Conservation (phyloP, 1,284 basidiomycete genomes). For the Tylopilus orsonianus region DNA sequence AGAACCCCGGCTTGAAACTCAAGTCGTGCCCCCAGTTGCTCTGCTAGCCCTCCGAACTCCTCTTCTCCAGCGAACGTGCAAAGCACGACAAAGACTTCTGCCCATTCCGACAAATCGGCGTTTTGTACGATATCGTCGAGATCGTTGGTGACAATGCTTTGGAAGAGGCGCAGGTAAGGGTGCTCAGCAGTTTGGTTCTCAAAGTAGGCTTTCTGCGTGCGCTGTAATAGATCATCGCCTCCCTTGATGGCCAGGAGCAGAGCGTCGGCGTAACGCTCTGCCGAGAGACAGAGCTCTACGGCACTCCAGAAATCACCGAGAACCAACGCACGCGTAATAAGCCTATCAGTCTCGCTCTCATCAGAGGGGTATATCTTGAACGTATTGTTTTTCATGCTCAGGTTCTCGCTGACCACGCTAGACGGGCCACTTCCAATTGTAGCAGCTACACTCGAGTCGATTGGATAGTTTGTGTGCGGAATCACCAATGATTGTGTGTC, state of each 20-base stretch:
- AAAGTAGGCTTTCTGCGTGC: constrained; percentile 94
- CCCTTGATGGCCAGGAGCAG: constrained; percentile 92
- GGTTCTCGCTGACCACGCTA: constrained; percentile 59
- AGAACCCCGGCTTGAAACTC: constrained; percentile 48
- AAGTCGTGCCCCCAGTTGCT: constrained; percentile 89
- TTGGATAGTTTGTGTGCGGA: constrained; percentile 75
- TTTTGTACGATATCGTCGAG: constrained; percentile 73
- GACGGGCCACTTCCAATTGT: constrained; percentile 87
- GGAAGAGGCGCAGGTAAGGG: constrained; percentile 93
- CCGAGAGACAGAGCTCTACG: constrained; percentile 88
- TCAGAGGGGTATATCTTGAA: constrained; percentile 92
- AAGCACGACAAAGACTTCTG: constrained; percentile 94
- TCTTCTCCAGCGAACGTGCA: constrained; percentile 91
- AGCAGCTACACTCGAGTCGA: constrained; percentile 88
- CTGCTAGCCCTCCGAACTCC: constrained; percentile 85
- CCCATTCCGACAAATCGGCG: constrained; percentile 93
- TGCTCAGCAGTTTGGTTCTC: constrained; percentile 73
- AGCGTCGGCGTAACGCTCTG: constrained; percentile 92
- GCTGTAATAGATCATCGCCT: constrained; percentile 84
- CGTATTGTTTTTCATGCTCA: constrained; percentile 64
- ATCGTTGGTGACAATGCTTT: constrained; percentile 93
- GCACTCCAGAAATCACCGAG: constrained; percentile 94
- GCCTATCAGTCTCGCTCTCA: constrained; percentile 84
- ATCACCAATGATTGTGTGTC: constrained; percentile 61
- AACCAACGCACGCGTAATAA: constrained; percentile 92